Percentiles rank a stretch among this genome's conserved stretches.
These are phyloP conservation scores for Saccharum spontaneum DNA, from an alignment of 176 grass and related monocot genomes.

Conservation along the genomic window DNA sequence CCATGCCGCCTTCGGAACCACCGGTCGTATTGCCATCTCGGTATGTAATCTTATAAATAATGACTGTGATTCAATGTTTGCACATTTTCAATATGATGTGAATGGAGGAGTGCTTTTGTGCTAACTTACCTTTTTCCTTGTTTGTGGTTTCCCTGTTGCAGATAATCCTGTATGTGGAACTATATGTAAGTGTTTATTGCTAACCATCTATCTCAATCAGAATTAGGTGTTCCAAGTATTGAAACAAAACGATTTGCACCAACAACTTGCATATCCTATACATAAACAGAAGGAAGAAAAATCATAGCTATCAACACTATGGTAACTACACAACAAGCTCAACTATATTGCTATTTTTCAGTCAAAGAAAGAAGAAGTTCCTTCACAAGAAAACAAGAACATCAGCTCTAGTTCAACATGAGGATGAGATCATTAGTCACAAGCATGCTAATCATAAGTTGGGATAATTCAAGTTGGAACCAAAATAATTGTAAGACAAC, in stretches of 20 bases:
- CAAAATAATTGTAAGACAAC: not conserved
- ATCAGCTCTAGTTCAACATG: not conserved
- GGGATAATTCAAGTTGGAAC: not conserved
- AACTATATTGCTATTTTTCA: not conserved
- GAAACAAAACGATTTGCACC: not conserved
- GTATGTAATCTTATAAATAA: constrained; percentile 39
- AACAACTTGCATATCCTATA: constrained; percentile 5
- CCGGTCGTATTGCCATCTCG: constrained; percentile 74
- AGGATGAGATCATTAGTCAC: not conserved
- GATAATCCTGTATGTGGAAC: constrained; percentile 86
- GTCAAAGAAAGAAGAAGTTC: not conserved
- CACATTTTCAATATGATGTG: constrained; percentile 13
- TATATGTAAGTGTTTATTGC: constrained; percentile 78
- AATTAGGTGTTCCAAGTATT: constrained; percentile 1
- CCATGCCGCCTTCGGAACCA: constrained; percentile 84
- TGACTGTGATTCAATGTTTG: not conserved
- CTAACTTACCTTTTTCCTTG: constrained; percentile 25
- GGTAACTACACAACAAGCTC: constrained; percentile 3
- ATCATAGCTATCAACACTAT: not conserved
- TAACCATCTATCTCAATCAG: not conserved
- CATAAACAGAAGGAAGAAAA: not conserved
- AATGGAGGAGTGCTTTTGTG: not conserved
- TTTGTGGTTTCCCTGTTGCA: constrained; percentile 43
- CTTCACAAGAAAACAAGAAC: not conserved
- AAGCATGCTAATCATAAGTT: not conserved